Evolutionary conservation across 1,284 basidiomycete genomes (phyloP), one percentile per base, ranked within the genome.

Genomic region (Pyrrhoderma noxium): DNA sequence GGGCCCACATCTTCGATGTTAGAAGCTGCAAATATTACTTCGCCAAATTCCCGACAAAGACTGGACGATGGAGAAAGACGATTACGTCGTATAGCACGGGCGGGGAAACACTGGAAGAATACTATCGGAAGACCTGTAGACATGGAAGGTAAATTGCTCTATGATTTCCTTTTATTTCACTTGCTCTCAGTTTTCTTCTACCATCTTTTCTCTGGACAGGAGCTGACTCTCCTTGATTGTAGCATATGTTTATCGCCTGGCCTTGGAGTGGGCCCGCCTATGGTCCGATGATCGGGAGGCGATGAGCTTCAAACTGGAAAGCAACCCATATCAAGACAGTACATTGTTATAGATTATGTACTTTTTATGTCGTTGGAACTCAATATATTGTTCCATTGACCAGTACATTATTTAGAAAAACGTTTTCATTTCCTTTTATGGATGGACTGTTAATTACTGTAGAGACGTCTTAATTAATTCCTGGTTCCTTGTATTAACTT

Each of bases 51-150:
- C 16, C 58, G 65, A 55, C 61, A 71, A 61, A 59, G 72, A 63
- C 56, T 70, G 43, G 57, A 77, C 14, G 79, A 91, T 57, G 85
- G 85, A 1, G 91, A 96, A 64, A 72, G 73, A 40, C 76, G 86
- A 53, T 67, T 93, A 51, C 73, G 80, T 42, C 79, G 89, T 60
- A 94, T 96, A 49, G 92, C 92, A 1, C 72, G 82, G 43, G 89
- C 89, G 1, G 93, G 93, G 13, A 84, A 92, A 61, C 79, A 89
- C 54, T 96, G 93, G 93, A 92, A 87, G 69, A 78, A 80, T 62
- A 86, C 79, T 2, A 74, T 91, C 43, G 89, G 88, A 35, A 70
- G 90, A 54, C 81, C 77, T 56, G 74, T 85, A 55, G 93, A 96
- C 70, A 93, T 93, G 90, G 89, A 95, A 77, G 81, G 89, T 88